These are phyloP conservation scores for Misopates orontium DNA, from an alignment of 257 asterid species.

Conservation along the genomic window DNA sequence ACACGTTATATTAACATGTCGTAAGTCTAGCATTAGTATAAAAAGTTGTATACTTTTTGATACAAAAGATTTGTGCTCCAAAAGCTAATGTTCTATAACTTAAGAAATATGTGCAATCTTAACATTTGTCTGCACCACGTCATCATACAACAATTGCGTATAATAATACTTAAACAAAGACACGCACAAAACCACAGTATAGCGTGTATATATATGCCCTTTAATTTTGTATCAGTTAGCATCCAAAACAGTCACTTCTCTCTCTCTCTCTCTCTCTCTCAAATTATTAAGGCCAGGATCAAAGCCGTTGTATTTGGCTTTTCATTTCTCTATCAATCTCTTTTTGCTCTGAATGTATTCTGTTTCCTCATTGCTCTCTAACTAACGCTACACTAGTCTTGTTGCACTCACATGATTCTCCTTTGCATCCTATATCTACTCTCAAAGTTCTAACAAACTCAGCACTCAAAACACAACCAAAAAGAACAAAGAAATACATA, in stretches of 20 bases:
- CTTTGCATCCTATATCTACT: neutral
- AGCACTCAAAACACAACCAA: neutral
- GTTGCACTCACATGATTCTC: neutral
- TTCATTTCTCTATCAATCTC: constrained; percentile 24
- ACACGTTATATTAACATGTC: too few relatives aligned
- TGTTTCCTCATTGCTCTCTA: neutral
- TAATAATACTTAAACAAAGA: too few relatives aligned
- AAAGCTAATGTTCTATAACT: too few relatives aligned
- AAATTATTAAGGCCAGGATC: constrained; percentile 41
- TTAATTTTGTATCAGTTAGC: neutral
- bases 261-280: neutral
- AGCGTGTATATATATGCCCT: neutral
- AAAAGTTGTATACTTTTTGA: too few relatives aligned
- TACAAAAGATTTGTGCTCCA: too few relatives aligned
- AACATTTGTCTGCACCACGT: too few relatives aligned
- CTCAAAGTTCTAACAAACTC: neutral
- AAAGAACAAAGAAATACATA: neutral
- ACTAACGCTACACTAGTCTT: neutral
- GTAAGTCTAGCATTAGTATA: too few relatives aligned
- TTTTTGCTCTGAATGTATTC: constrained; percentile 7
- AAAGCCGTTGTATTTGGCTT: constrained; percentile 60
- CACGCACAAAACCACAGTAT: neutral
- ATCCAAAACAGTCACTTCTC: neutral
- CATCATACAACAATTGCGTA: too few relatives aligned
- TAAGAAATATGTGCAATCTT: too few relatives aligned